Conservation (phyloP, 768 basidiomycete species). For the Termitomyces sp. region DNA sequence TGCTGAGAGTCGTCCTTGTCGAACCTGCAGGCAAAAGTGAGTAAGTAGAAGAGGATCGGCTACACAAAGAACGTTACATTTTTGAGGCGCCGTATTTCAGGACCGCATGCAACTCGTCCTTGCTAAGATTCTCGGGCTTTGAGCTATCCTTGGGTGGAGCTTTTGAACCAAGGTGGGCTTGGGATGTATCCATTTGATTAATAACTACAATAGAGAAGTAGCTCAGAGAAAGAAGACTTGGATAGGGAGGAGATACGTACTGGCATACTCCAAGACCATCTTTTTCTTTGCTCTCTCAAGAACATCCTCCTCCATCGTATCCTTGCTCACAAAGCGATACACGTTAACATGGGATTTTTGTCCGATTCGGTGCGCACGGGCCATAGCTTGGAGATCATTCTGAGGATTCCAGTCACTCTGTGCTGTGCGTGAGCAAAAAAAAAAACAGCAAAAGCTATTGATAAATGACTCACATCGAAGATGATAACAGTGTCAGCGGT, state of each 20-base stretch:
- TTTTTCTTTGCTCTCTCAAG: conserved; percentile 98
- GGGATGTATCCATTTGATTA: conserved; percentile 99
- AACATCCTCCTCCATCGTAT: conserved; percentile 99
- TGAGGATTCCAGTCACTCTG: conserved; percentile 99
- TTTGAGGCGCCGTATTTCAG: conserved; percentile 99
- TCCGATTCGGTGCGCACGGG: conserved; percentile 97
- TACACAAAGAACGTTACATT: conserved; percentile 53
- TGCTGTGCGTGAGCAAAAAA: conserved; percentile 10
- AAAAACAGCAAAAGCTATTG: conserved; percentile 6
- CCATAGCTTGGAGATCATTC: conserved; percentile 99
- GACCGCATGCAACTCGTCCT: conserved; percentile 95
- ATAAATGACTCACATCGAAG: conserved; percentile 73
- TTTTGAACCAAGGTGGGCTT: conserved; percentile 90
- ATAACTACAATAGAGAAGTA: conserved; percentile 59
- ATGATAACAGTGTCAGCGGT: conserved; percentile 99
- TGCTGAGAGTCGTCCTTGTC: conserved; percentile 94
- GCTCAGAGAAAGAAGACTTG: background rate
- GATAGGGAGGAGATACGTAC: conserved; percentile 50
- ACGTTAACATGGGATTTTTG: conserved; percentile 99
- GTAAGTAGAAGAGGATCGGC: conserved; percentile 10
- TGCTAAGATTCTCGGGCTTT: conserved; percentile 84
- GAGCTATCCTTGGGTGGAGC: conserved; percentile 60
- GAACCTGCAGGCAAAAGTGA: conserved; percentile 55
- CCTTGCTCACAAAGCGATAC: conserved; percentile 97
- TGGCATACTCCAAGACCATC: conserved; percentile 99